phyloP scores from a whole-genome alignment of 345 rosid genomes.

The Salix dunnii region DNA sequence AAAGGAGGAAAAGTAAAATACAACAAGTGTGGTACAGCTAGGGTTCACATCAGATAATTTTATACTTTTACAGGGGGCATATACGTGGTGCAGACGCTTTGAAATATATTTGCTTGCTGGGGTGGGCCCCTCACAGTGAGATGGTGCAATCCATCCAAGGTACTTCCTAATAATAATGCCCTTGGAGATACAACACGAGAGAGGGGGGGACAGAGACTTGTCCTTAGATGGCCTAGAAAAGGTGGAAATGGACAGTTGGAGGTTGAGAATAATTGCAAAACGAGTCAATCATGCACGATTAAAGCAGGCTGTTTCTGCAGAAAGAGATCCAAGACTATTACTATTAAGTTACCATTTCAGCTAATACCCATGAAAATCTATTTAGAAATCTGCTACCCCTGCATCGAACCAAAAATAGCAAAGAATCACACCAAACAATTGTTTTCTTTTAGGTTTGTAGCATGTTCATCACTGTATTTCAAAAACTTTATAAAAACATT shows the following conservation, averaged over 20 bases:
- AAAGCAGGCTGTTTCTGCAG: conserved; percentile 26
- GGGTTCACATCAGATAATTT: not conserved
- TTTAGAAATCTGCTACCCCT: not conserved
- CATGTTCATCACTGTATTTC: too few relatives aligned
- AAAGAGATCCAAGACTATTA: conserved; percentile 8
- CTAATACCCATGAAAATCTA: not conserved
- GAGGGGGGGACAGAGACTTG: conserved; percentile 21
- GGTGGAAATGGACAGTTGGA: conserved; percentile 20
- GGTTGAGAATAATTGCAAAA: conserved; percentile 14
- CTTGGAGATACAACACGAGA: not conserved
- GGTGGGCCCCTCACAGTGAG: conserved; percentile 27
- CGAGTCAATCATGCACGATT: conserved; percentile 36
- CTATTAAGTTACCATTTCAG: conserved; percentile 20
- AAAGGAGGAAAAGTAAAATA: not conserved
- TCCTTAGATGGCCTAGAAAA: conserved; percentile 29
- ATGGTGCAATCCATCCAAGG: conserved; percentile 35
- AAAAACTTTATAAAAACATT: too few relatives aligned
- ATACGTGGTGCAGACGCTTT: conserved; percentile 23
- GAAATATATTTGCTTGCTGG: conserved; percentile 6
- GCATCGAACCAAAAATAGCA: not conserved
- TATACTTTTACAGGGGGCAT: not conserved
- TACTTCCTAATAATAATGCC: conserved; percentile 19
- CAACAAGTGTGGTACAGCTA: not conserved
- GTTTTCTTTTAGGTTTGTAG: too few relatives aligned
- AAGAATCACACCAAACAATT: too few relatives aligned